Evolutionary conservation across 1,139 yeast species (phyloP).

Genomic region (Pichia sp.): DNA sequence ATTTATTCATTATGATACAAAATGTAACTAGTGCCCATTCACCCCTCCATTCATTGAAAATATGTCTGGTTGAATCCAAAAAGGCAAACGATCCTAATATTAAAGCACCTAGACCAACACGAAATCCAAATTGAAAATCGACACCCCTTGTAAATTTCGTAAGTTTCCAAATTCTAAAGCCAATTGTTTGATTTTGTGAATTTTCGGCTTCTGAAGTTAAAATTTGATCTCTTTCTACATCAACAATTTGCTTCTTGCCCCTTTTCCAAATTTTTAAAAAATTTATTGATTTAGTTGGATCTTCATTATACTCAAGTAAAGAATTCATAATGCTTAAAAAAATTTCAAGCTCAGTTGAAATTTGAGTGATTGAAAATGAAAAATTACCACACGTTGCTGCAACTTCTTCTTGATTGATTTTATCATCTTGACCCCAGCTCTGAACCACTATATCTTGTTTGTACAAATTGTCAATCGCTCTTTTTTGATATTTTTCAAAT

Average conservation of each 20-base stretch:
- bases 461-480: conserved; percentile 54
- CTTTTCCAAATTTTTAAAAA: conserved; percentile 50
- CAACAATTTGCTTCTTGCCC: conserved; percentile 1
- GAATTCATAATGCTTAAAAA: conserved; percentile 42
- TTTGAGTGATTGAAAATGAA: conserved; percentile 56
- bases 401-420: conserved; percentile 69
- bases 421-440: conserved; percentile 36
- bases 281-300: conserved; percentile 35
- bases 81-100: conserved; percentile 64
- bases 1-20: conserved; percentile 78
- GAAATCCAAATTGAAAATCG: conserved; percentile 71
- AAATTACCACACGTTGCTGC: conserved; percentile 85
- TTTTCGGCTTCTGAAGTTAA: conserved; percentile 2
- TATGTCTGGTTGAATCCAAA: conserved; percentile 45
- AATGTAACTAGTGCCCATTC: conserved; percentile 84
- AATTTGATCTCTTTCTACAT: conserved; percentile 8
- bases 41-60: conserved; percentile 62
- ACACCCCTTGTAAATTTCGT: conserved; percentile 43
- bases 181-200: conserved; percentile 6
- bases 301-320: conserved; percentile 20
- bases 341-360: conserved; percentile 49
- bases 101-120: conserved; percentile 76
- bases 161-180: conserved; percentile 37
- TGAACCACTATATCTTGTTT: conserved; percentile 48
- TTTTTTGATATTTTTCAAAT: conserved; percentile 51